Conservation (phyloP, 2,329 filamentous ascomycete genomes). For the Amphichorda felina region DNA sequence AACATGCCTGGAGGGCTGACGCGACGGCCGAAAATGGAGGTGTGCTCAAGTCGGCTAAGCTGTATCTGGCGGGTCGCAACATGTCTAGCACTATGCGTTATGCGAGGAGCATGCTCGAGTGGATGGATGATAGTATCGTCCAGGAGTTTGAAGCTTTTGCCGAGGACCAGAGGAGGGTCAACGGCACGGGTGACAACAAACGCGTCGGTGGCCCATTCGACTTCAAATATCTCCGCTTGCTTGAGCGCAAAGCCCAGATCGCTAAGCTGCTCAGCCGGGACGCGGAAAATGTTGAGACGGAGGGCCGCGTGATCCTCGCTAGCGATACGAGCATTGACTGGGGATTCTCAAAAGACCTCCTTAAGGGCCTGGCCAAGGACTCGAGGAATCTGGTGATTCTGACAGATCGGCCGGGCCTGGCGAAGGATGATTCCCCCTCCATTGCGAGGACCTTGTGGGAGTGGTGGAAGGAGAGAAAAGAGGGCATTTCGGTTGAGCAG, state of each 20-base stretch:
- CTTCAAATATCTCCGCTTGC: constrained; percentile 70
- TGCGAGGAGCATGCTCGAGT: constrained; percentile 91
- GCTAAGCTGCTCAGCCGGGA: constrained; percentile 49
- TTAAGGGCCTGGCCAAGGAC: constrained; percentile 64
- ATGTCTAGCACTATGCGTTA: constrained; percentile 83
- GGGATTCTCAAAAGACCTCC: constrained; percentile 80
- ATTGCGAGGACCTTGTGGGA: constrained; percentile 70
- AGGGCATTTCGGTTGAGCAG: constrained; percentile 50
- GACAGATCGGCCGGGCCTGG: constrained; percentile 56
- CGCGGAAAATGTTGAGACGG: constrained; percentile 25
- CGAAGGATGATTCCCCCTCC: constrained; percentile 31
- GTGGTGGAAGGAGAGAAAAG: constrained; percentile 59
- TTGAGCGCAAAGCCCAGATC: constrained; percentile 74
- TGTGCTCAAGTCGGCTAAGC: constrained; percentile 40
- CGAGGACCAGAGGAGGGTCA: constrained; percentile 34
- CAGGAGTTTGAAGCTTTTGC: constrained; percentile 75
- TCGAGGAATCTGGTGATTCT: constrained; percentile 75
- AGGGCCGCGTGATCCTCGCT: constrained; percentile 71
- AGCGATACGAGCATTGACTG: constrained; percentile 86
- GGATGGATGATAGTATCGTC: constrained; percentile 96
- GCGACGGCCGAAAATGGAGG: constrained; percentile 37
- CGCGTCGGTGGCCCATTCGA: constrained; percentile 65
- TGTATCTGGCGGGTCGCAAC: constrained; percentile 80
- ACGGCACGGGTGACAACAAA: constrained; percentile 36
- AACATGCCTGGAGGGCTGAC: constrained; percentile 77